Percentiles rank a stretch among this genome's conserved stretches.
Conservation (phyloP, 345 rosid genomes). For the Citrus cavaleriei region DNA sequence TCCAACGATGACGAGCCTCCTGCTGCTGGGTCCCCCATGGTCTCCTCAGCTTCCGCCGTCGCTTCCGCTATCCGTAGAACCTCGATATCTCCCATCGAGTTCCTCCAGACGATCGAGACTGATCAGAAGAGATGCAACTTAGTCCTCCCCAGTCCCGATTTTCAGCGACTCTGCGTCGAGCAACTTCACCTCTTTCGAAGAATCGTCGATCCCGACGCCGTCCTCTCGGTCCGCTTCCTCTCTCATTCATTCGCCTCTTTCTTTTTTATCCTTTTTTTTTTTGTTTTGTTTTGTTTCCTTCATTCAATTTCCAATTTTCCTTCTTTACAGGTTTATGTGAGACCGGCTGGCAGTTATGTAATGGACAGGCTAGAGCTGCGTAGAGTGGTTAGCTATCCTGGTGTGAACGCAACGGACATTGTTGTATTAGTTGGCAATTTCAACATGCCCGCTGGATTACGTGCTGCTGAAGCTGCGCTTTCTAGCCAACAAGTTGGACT, state of each 20-base stretch:
- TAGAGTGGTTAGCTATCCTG: constrained; percentile 58
- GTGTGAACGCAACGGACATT: constrained; percentile 43
- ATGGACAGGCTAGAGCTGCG: constrained; percentile 93
- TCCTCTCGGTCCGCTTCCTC: constrained; percentile 56
- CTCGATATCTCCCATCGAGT: constrained; percentile 72
- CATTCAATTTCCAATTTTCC: background rate
- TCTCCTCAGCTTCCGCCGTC: constrained; percentile 77
- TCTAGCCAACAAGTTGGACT: constrained; percentile 63
- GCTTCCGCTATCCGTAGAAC: constrained; percentile 63
- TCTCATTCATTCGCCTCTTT: background rate
- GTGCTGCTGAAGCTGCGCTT: constrained; percentile 78
- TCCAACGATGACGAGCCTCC: constrained; percentile 27
- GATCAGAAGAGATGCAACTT: constrained; percentile 44
- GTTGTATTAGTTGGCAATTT: constrained; percentile 77
- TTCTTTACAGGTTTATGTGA: constrained; percentile 61
- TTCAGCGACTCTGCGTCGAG: constrained; percentile 73
- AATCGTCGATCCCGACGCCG: constrained; percentile 63
- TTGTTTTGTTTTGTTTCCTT: background rate
- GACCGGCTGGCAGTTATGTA: constrained; percentile 94
- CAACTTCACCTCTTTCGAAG: constrained; percentile 78
- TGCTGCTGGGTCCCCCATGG: constrained; percentile 10
- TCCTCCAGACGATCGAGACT: constrained; percentile 58
- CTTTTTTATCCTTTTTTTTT: background rate
- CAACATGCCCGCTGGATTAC: constrained; percentile 66
- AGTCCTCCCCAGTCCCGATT: constrained; percentile 77